Evolutionary conservation across 2,329 filamentous ascomycete species (phyloP).

Genomic region (Arthrinium phaeospermum): DNA sequence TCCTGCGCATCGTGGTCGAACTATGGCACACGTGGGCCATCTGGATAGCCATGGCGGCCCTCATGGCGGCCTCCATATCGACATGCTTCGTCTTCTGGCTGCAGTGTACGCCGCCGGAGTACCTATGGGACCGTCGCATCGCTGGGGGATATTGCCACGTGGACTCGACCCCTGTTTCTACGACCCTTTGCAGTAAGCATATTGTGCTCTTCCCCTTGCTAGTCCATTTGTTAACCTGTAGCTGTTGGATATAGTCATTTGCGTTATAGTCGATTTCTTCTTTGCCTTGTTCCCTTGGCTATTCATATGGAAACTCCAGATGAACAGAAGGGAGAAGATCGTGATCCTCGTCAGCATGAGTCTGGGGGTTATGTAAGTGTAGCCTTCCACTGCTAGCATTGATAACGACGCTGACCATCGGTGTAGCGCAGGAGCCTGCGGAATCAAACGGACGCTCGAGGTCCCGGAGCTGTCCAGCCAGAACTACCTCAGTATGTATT

Average conservation of each 20-base stretch:
- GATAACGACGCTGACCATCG: not conserved
- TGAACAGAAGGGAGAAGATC: not conserved
- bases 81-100: conserved; percentile 9
- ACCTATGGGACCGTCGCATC: conserved; percentile 7
- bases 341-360: not conserved
- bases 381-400: no score
- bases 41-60: not conserved
- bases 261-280: not conserved
- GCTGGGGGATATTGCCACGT: not conserved
- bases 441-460: not conserved
- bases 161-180: not conserved
- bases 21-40: not conserved
- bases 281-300: conserved; percentile 9
- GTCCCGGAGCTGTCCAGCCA: not conserved
- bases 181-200: not conserved
- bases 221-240: not conserved
- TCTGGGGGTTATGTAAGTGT: not conserved
- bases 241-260: not conserved
- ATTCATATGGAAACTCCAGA: conserved; percentile 7
- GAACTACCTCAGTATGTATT: not conserved
- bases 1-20: not conserved
- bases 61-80: not conserved
- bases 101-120: not conserved
- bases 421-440: not conserved
- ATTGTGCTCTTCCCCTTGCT: not conserved